A percentile compares a stretch with the other conserved stretches of the same genome.
These are phyloP conservation scores for Leccinum arenicola DNA, from an alignment of 768 basidiomycete species.

Conservation along the genomic window DNA sequence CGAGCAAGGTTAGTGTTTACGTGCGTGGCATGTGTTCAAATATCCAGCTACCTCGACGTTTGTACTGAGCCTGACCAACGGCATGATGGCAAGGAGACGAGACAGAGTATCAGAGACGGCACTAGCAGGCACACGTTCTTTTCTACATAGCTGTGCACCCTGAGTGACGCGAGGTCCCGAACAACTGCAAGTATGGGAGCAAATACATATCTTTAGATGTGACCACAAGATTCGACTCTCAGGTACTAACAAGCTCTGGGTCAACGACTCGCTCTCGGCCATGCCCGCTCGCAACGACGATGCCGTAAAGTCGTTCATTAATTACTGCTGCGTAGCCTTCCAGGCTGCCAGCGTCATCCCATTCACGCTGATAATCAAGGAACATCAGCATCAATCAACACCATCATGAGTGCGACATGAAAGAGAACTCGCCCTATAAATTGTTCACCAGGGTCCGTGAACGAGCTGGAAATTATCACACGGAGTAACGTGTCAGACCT, in stretches of 20 bases:
- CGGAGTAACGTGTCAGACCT: not conserved
- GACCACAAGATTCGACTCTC: not conserved
- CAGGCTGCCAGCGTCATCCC: slow-evolving; percentile 3
- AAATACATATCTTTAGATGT: not conserved
- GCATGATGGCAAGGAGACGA: slow-evolving; percentile 26
- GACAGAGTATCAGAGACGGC: not conserved
- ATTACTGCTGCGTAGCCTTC: not conserved
- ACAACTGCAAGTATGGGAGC: not conserved
- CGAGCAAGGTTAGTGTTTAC: not conserved
- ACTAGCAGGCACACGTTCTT: not conserved
- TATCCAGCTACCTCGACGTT: slow-evolving; percentile 32
- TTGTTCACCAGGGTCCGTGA: slow-evolving; percentile 6
- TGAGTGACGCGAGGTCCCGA: not conserved
- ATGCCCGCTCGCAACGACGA: not conserved
- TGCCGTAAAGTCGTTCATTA: not conserved
- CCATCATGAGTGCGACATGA: not conserved
- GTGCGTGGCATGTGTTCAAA: not conserved
- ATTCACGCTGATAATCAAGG: not conserved
- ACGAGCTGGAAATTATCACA: not conserved
- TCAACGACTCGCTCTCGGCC: not conserved
- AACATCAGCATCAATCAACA: not conserved
- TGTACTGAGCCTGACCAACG: slow-evolving; percentile 37
- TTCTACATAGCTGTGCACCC: not conserved
- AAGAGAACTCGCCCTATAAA: slow-evolving; percentile 1
- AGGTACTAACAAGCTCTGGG: not conserved